Evolutionary conservation across 2,329 filamentous ascomycete genomes (phyloP), one percentile per base, ranked within the genome.

Genomic region (Hypocrella siamensis): DNA sequence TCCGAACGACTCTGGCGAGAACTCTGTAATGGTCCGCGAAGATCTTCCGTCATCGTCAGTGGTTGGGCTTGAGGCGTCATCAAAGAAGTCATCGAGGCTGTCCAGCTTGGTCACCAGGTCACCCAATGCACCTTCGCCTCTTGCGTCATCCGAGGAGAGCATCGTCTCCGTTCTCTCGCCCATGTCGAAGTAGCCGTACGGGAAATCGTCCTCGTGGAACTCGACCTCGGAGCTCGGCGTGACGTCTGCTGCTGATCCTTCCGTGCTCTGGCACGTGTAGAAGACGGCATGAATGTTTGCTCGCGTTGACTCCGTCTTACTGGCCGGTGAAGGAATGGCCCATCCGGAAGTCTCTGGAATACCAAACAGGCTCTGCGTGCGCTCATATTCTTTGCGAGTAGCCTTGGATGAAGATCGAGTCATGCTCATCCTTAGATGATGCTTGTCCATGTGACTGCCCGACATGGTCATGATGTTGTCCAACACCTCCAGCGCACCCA

Each of bases 371-470:
- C 85, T 94, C 51, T 93, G 81, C 0, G 84, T 93, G 16, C 82
- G 77, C 48, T 93, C 88, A 44, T 93, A 96, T 54, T 96, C 86
- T 50, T 94, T 96, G 30, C 83, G 77, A 31, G 90, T 79, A 0
- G 79, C 75, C 43, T 81, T 79, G 1, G 85, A 90, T 3, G 85
- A 84, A 1, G 81, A 77, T 10, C 82, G 79, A 5, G 85, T 86
- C 84, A 98, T 94, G 54, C 88, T 96, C 92, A 98, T 98, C 25
- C 90, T 75, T 36, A 98, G 61, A 48, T 96, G 85, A 44, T 94
- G 84, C 44, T 82, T 84, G 53, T 96, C 90, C 68, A 93, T 84
- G 2, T 88, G 80, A 19, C 81, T 85, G 4, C 83, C 81, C 1
- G 85, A 85, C 63, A 96, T 88, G 18, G 81, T 83, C 70, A 94